These are phyloP conservation scores for Polygonum maritimum DNA, from an alignment of 148 eudicot species.

Conservation along the genomic window DNA sequence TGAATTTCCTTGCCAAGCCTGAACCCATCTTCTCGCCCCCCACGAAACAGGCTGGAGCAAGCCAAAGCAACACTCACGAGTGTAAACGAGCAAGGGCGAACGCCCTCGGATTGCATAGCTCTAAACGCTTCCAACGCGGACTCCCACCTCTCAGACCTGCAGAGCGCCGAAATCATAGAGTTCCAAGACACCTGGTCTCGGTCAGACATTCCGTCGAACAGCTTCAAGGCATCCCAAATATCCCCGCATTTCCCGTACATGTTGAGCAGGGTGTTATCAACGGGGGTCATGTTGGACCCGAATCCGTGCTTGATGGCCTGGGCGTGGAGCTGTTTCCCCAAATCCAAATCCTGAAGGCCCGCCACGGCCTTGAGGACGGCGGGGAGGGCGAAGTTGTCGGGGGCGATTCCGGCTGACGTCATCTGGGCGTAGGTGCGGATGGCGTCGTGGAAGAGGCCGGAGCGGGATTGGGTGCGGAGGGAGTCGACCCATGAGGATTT, in stretches of 20 bases:
- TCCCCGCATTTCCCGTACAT: conserved; percentile 68
- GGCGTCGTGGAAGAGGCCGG: conserved; percentile 41
- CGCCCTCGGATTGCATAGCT: conserved; percentile 38
- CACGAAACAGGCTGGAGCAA: conserved; percentile 41
- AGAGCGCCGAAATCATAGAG: conserved; percentile 56
- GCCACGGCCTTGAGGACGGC: conserved; percentile 59
- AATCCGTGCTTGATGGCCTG: conserved; percentile 52
- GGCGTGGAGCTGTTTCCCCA: conserved; percentile 57
- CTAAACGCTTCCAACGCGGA: conserved; percentile 54
- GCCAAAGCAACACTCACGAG: conserved; percentile 59
- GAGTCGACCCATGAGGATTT: conserved; percentile 47
- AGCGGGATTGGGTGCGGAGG: conserved; percentile 54
- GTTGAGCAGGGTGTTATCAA: conserved; percentile 61
- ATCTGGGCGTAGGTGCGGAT: conserved; percentile 56
- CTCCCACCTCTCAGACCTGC: conserved; percentile 58
- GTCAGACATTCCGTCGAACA: conserved; percentile 59
- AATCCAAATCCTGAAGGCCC: conserved; percentile 35
- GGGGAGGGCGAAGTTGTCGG: conserved; percentile 63
- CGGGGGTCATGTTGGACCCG: conserved; percentile 29
- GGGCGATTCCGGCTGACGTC: conserved; percentile 30
- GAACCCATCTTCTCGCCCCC: conserved; percentile 30
- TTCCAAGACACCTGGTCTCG: conserved; percentile 90
- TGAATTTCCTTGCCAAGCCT: conserved; percentile 74
- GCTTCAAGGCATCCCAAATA: conserved; percentile 34
- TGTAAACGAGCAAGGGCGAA: conserved; percentile 58